Evolutionary conservation across 176 grass and related monocot species (phyloP).

Genomic region (Juncus inflexus): DNA sequence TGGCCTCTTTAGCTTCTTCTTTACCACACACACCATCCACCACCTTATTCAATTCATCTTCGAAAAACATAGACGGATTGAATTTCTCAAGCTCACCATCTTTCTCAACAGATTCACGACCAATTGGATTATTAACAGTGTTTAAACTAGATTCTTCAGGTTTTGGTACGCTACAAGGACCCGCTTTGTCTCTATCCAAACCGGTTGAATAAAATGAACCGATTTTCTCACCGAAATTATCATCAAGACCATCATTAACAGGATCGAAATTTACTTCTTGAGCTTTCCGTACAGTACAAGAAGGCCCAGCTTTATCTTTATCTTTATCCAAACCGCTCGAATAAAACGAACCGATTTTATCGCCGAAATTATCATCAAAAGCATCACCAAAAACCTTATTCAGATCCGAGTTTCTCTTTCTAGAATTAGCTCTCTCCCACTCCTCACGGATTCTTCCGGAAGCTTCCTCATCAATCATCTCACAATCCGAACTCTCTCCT

Average conservation of each 20-base stretch:
- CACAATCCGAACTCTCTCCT: slow-evolving; percentile 55
- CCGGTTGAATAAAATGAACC: not conserved
- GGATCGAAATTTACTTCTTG: slow-evolving; percentile 11
- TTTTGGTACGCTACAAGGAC: slow-evolving; percentile 29
- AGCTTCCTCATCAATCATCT: slow-evolving; percentile 57
- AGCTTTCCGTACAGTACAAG: slow-evolving; percentile 30
- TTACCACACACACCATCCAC: not conserved
- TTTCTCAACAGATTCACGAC: not conserved
- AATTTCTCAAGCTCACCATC: slow-evolving; percentile 2
- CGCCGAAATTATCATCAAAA: slow-evolving; percentile 10
- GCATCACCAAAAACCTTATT: slow-evolving; percentile 15
- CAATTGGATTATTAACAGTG: not conserved
- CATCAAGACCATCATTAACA: not conserved
- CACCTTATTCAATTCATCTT: slow-evolving; percentile 14
- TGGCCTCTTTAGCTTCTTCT: not conserved
- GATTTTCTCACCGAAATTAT: not conserved
- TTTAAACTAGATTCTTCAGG: slow-evolving; percentile 11
- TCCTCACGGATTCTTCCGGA: slow-evolving; percentile 40
- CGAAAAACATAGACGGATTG: slow-evolving; percentile 4
- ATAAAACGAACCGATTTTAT: slow-evolving; percentile 19
- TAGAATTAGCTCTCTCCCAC: slow-evolving; percentile 81
- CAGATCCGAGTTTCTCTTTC: slow-evolving; percentile 23
- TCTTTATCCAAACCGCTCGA: slow-evolving; percentile 15
- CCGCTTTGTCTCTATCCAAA: not conserved
- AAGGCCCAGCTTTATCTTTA: not conserved